phyloP scores from a whole-genome alignment of 2,329 filamentous ascomycete species.

The Cryphonectria naterciae region DNA sequence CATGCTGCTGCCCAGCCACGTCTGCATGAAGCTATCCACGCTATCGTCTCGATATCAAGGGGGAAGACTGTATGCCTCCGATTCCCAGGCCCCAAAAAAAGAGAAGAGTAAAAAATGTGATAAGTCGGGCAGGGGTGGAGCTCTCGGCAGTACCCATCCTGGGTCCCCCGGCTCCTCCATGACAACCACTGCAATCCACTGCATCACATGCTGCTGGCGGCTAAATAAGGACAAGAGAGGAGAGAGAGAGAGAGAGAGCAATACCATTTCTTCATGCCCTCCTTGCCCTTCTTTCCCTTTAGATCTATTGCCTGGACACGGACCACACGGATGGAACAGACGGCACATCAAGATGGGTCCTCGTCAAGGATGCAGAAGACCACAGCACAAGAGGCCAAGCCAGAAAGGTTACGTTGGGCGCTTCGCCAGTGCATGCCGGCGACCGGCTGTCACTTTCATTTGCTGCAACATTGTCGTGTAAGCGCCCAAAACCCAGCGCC shows the following conservation, averaged over 20 bases:
- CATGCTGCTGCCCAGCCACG: neutral
- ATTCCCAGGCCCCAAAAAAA: neutral
- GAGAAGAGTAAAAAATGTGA: neutral
- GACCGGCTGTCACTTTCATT: constrained; percentile 20
- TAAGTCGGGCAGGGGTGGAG: constrained; percentile 21
- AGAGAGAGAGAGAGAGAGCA: too few relatives aligned
- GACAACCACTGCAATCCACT: neutral
- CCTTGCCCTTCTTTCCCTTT: neutral
- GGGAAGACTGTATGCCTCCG: neutral
- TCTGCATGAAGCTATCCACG: neutral
- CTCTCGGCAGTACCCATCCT: constrained; percentile 18
- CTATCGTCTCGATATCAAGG: neutral
- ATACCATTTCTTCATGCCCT: neutral
- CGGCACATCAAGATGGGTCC: neutral
- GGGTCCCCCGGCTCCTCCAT: neutral
- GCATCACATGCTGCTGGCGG: neutral
- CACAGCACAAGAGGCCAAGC: neutral
- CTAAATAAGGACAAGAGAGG: neutral
- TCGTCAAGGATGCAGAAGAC: neutral
- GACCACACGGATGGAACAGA: neutral
- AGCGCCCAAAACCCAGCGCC: constrained; percentile 26
- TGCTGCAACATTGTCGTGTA: constrained; percentile 24
- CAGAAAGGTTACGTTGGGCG: constrained; percentile 26
- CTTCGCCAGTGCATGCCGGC: constrained; percentile 17
- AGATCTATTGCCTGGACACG: neutral